Percentiles rank a stretch among this genome's conserved stretches.
Conservation (phyloP, 306 rosid genomes). For the Hippophae rhamnoides region DNA sequence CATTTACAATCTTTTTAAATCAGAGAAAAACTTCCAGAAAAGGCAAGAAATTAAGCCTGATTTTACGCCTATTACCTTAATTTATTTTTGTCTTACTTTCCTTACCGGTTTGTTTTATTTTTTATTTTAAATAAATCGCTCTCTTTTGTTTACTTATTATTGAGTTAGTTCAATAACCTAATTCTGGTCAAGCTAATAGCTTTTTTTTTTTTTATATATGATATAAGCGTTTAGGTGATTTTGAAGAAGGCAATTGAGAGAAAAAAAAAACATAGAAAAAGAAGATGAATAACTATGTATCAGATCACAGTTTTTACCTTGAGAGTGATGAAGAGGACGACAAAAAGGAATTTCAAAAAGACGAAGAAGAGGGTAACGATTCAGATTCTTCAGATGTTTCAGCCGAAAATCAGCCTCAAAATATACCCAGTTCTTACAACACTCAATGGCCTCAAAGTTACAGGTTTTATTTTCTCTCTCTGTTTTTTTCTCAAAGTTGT, state of each 20-base stretch:
- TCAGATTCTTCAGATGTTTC: constrained; percentile 72
- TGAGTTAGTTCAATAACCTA: too few relatives aligned
- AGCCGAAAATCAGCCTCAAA: constrained; percentile 42
- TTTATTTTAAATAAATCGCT: background rate
- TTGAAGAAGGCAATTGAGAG: constrained; percentile 4
- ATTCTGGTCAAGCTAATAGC: too few relatives aligned
- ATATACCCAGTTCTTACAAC: constrained; percentile 54
- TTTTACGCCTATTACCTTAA: background rate
- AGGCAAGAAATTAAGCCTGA: background rate
- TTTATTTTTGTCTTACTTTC: background rate
- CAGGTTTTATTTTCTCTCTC: constrained; percentile 35
- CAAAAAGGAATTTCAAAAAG: constrained; percentile 44
- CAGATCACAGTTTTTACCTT: constrained; percentile 66
- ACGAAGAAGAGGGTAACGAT: constrained; percentile 43
- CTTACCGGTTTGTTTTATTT: background rate
- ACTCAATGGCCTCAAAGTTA: constrained; percentile 95
- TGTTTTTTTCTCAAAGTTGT: background rate
- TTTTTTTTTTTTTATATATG: too few relatives aligned
- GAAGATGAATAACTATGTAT: constrained; percentile 64
- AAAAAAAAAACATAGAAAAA: background rate
- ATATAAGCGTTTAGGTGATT: background rate
- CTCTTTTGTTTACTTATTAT: too few relatives aligned
- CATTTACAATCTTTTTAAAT: background rate
- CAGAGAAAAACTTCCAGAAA: too few relatives aligned
- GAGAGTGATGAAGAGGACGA: constrained; percentile 74